Base-by-base conservation (phyloP, 2,329 filamentous ascomycete species). In the Trichoderma aggressivum region DNA sequence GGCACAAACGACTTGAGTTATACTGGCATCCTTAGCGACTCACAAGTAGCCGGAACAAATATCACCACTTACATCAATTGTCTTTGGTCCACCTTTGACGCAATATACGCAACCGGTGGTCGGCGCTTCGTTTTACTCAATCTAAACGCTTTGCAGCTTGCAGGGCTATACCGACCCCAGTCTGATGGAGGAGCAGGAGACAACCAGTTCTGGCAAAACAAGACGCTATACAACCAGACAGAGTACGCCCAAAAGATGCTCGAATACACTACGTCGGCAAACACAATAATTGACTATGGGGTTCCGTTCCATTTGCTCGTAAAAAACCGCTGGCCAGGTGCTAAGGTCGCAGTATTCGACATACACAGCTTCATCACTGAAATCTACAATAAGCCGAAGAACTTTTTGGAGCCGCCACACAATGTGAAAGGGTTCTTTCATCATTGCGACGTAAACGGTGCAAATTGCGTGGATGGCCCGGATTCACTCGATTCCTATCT, bases 1-100 rank as follows among this genome's bases (percentile, higher is more conserved):
- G 92, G 92, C 4, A 94, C 92, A 30, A 95, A 95, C 77, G 92
- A 95, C 76, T 82, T 95, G 12, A 92, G 92, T 28, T 84, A 83
- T 70, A 80, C 84, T 63, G 90, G 86, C 11, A 91, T 94, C 77
- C 79, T 94, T 36, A 88, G 86, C 5, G 91, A 93, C 77, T 85
- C 84, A 24, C 90, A 93, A 77, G 80, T 85, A 5, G 75, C 82
- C 0, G 87, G 86, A 16, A 89, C 88, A 28, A 90, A 87, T 2
- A 84, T 94, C 7, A 82, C 84, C 1, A 86, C 90, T 76, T 94
- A 91, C 76, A 84, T 90, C 6, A 86, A 90, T 74, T 94, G 92
- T 77, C 83, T 93, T 1, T 94, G 90, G 82, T 77, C 83, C 4
- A 84, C 86, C 1, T 86, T 94, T 65, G 87, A 91, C 73, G 78